A percentile compares a stretch with the other conserved stretches of the same genome.
These are phyloP conservation scores for Starmerella sirachaensis DNA, from an alignment of 805 yeast species.

Conservation along the genomic window DNA sequence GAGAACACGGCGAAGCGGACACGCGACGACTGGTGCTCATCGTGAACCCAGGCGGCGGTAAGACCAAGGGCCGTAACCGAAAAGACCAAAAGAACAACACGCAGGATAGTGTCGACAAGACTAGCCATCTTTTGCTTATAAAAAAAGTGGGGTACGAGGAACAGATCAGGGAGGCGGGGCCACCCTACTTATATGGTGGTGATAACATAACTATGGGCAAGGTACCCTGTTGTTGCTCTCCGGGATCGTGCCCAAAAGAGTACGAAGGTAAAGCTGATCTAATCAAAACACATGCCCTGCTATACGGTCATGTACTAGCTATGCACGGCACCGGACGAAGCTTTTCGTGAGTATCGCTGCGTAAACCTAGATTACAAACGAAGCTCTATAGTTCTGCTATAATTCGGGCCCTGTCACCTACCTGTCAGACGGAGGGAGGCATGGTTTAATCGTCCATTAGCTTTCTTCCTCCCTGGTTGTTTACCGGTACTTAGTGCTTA, in stretches of 20 bases:
- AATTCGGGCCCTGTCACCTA: too few species aligned
- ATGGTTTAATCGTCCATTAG: too few species aligned
- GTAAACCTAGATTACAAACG: too few species aligned
- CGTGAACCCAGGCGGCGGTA: slow-evolving; percentile 69
- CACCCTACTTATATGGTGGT: slow-evolving; percentile 15
- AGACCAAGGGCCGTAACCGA: slow-evolving; percentile 73
- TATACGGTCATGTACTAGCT: not conserved
- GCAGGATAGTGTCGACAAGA: slow-evolving; percentile 64
- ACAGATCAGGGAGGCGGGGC: slow-evolving; percentile 11
- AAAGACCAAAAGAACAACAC: slow-evolving; percentile 63
- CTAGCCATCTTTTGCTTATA: slow-evolving; percentile 34
- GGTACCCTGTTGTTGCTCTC: slow-evolving; percentile 14
- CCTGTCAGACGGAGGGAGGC: too few species aligned
- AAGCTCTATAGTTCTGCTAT: too few species aligned
- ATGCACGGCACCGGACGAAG: too few species aligned
- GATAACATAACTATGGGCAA: slow-evolving; percentile 14
- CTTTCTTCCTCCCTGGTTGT: too few species aligned
- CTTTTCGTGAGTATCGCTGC: too few species aligned
- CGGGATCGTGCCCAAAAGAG: slow-evolving; percentile 15
- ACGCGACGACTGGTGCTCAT: slow-evolving; percentile 48
- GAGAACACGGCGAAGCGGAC: slow-evolving; percentile 82
- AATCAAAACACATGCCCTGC: slow-evolving; percentile 12
- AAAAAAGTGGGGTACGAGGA: not conserved
- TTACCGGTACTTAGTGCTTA: too few species aligned
- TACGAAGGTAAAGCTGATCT: slow-evolving; percentile 9